Evolutionary conservation across 495 filamentous ascomycete species (phyloP), one percentile per base, ranked within the genome.

Genomic region (Parathielavia appendiculata): DNA sequence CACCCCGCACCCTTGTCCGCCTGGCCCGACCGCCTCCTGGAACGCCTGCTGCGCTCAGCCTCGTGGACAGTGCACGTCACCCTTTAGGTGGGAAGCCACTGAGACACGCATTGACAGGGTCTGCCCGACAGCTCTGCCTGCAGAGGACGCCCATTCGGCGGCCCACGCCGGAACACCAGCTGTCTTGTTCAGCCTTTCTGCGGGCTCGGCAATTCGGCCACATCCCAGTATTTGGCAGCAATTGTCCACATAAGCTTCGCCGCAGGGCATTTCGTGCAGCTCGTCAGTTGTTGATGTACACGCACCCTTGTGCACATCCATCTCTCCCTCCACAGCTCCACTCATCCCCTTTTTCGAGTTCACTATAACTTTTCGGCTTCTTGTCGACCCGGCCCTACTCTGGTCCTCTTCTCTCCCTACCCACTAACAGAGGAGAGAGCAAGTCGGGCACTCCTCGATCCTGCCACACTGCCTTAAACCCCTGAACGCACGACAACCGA

Each of bases 61-160:
- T 68, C 69, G 69, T 71, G 69, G 51, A 54, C 65, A 51, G 54
- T 56, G 64, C 66, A 70, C 67, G 65, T 70, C 69, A 70, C 67
- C 53, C 49, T 57, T 60, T 54, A 57, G 53, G 58, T 43, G 20
- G 57, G 51, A 63, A 67, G 63, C 69, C 69, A 63, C 64, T 62
- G 69, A 67, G 64, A 71, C 68, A 71, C 69, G 63, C 66, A 69
- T 50, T 56, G 50, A 60, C 43, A 32, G 56, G 61, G 50, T 54
- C 54, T 61, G 58, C 59, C 64, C 50, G 57, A 30, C 26, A 30
- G 26, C 47, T 49, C 61, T 59, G 61, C 63, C 61, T 58, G 39
- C 51, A 39, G 51, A 56, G 62, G 60, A 66, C 57, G 60, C 60
- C 66, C 65, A 57, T 55, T 41, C 48, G 39, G 47, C 41, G 63